Evolutionary conservation across 2,329 filamentous ascomycete genomes (phyloP).

Genomic region (Trichophyton schoenleinii): DNA sequence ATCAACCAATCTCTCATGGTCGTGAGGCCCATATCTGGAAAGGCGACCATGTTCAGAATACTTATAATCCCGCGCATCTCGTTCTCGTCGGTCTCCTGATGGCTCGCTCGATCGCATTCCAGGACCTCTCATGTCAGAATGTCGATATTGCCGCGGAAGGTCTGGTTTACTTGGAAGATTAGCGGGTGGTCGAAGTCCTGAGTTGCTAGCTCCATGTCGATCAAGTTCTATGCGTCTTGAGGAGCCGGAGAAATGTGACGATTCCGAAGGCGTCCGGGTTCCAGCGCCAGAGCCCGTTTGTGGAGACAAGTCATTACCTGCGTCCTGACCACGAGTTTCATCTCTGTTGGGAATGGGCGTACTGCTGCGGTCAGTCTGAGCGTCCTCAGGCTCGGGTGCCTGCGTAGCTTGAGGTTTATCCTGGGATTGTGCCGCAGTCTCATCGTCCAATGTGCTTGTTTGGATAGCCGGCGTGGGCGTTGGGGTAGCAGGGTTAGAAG

Average conservation of each 20-base stretch:
- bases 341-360: neutral
- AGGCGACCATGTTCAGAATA: conserved; percentile 26
- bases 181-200: conserved; percentile 22
- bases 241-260: conserved; percentile 20
- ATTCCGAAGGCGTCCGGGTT: conserved; percentile 17
- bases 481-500: neutral
- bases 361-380: neutral
- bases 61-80: conserved; percentile 18
- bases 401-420: neutral
- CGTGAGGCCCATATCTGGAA: conserved; percentile 26
- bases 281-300: neutral
- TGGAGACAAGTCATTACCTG: conserved; percentile 1
- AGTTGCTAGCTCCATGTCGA: conserved; percentile 17
- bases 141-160: conserved; percentile 23
- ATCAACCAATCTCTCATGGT: conserved; percentile 19
- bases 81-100: conserved; percentile 28
- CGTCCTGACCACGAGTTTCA: neutral
- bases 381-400: neutral
- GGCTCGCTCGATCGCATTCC: conserved; percentile 28
- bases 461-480: neutral
- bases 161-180: conserved; percentile 27
- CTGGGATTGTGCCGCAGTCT: neutral
- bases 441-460: neutral
- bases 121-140: conserved; percentile 23
- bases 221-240: conserved; percentile 30